These are phyloP conservation scores for Akebia trifoliata DNA, from an alignment of 164 flowering plant genomes.

Conservation along the genomic window DNA sequence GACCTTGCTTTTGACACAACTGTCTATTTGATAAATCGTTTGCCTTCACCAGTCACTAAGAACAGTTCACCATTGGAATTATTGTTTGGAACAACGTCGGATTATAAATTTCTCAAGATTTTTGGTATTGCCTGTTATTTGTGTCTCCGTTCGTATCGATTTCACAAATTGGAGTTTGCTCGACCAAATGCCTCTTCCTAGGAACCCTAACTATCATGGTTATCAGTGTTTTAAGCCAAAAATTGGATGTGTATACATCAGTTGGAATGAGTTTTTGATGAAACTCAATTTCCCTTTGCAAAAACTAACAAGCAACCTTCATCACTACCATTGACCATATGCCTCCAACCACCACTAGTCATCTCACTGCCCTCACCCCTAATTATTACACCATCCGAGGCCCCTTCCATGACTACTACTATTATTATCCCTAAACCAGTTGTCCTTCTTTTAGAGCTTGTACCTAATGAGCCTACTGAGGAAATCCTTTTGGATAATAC, in stretches of 20 bases:
- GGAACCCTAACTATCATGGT: conserved; percentile 8
- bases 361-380: not conserved
- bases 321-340: not conserved
- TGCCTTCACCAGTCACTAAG: not conserved
- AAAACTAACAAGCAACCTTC: not conserved
- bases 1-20: not conserved
- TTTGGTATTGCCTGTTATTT: conserved; percentile 12
- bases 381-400: no score
- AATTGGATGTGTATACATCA: not conserved
- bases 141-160: conserved; percentile 5
- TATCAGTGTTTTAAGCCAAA: not conserved
- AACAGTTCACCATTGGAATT: not conserved
- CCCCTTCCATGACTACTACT: no score
- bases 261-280: conserved; percentile 11
- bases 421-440: no score
- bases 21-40: not conserved
- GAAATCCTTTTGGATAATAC: no score
- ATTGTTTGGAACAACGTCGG: not conserved
- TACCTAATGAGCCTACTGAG: no score
- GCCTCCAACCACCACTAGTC: not conserved
- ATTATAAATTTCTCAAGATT: not conserved
- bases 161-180: not conserved
- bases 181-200: conserved; percentile 4
- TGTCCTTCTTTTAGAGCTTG: no score
- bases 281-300: conserved; percentile 6